These are phyloP conservation scores for Amanita pseudoporphyria DNA, from an alignment of 768 basidiomycete species.

Conservation along the genomic window DNA sequence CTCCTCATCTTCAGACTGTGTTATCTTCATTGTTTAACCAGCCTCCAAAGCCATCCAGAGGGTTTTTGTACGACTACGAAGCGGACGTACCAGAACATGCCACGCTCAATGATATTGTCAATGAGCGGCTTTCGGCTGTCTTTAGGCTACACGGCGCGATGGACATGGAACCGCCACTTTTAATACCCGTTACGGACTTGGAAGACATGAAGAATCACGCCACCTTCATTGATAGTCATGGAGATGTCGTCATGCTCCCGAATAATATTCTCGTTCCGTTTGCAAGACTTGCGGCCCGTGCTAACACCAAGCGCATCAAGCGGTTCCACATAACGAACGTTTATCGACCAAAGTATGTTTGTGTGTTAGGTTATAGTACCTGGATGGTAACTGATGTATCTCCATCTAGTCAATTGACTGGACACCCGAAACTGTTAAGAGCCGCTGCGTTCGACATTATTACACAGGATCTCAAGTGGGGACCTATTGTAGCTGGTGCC, in stretches of 20 bases:
- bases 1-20: conserved; percentile 71
- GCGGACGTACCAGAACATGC: conserved; percentile 60
- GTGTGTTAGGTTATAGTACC: background rate
- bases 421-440: conserved; percentile 65
- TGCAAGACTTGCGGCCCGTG: conserved; percentile 72
- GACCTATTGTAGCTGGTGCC: conserved; percentile 61
- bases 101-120: conserved; percentile 62
- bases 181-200: conserved; percentile 60
- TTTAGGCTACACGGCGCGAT: conserved; percentile 89
- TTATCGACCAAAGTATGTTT: conserved; percentile 53
- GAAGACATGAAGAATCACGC: conserved; percentile 61
- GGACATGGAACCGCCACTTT: conserved; percentile 76
- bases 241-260: conserved; percentile 66
- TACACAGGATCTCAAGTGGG: conserved; percentile 55
- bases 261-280: conserved; percentile 68
- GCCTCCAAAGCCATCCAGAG: conserved; percentile 51
- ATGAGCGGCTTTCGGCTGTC: conserved; percentile 65
- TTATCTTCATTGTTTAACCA: conserved; percentile 73
- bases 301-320: conserved; percentile 62
- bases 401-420: conserved; percentile 45
- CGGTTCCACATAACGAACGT: conserved; percentile 73
- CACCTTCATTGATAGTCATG: conserved; percentile 70
- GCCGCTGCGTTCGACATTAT: conserved; percentile 82
- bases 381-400: conserved; percentile 3
- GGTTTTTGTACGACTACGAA: conserved; percentile 68